Conservation (phyloP, 192 early-diverging fungal genomes). For the Lobosporangium transversale region DNA sequence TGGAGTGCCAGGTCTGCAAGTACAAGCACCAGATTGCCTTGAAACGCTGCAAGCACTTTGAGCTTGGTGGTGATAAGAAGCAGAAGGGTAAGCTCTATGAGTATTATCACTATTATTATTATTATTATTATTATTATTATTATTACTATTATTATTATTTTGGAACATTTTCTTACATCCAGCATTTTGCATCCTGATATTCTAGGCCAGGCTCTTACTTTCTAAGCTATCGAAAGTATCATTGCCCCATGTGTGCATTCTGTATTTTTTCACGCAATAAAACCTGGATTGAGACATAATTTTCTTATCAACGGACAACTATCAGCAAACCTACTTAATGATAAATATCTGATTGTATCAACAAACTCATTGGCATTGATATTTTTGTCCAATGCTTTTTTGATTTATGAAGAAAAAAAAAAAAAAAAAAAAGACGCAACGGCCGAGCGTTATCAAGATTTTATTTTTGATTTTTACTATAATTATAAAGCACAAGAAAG, state of each 20-base stretch:
- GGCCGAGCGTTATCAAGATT: neutral
- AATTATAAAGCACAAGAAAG: too few species aligned
- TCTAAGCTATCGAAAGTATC: conserved; percentile 47
- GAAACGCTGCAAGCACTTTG: conserved; percentile 99
- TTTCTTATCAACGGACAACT: conserved; percentile 1
- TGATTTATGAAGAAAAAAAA: neutral
- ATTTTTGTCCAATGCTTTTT: neutral
- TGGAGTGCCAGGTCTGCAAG: conserved; percentile 99
- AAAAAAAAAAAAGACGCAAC: neutral
- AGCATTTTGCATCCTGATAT: too few species aligned
- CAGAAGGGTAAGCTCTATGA: conserved; percentile 64
- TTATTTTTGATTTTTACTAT: too few species aligned
- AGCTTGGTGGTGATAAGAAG: conserved; percentile 99
- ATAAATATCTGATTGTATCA: neutral
- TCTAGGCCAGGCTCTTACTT: conserved; percentile 49
- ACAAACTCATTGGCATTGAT: neutral
- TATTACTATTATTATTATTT: too few species aligned
- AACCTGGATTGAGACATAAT: conserved; percentile 50
- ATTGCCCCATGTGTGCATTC: conserved; percentile 45
- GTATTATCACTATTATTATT: too few species aligned
- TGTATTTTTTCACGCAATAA: conserved; percentile 54
- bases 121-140: too few species aligned
- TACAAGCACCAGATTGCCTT: conserved; percentile 97
- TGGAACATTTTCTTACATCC: too few species aligned
- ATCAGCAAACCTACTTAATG: too few species aligned